Evolutionary conservation across 1,284 basidiomycete genomes (phyloP).

Genomic region (Phaffia rhodozyma): DNA sequence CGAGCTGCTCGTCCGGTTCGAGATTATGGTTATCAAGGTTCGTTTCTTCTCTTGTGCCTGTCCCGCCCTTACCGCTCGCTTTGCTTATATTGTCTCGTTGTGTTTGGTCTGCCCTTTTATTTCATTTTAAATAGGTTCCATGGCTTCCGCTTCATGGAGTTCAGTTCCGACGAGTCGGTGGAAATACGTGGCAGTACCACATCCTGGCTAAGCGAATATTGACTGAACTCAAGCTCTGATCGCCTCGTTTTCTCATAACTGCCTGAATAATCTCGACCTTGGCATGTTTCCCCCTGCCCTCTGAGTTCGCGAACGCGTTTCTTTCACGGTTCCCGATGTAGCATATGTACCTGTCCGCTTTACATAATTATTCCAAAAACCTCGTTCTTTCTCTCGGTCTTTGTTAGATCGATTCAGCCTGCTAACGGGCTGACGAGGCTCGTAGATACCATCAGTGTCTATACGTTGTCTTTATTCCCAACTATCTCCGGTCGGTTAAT

Average conservation of each 20-base stretch:
- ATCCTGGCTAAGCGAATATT: conserved; percentile 89
- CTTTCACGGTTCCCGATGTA: too few species aligned
- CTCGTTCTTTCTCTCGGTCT: too few species aligned
- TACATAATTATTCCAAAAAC: too few species aligned
- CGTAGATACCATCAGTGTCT: too few species aligned
- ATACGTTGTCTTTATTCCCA: too few species aligned
- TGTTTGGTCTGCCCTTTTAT: conserved; percentile 23
- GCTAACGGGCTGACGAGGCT: too few species aligned
- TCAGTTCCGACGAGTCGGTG: conserved; percentile 83
- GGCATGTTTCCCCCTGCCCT: too few species aligned
- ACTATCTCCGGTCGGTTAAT: too few species aligned
- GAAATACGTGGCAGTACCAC: conserved; percentile 95
- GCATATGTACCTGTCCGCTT: too few species aligned
- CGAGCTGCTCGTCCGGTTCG: conserved; percentile 75
- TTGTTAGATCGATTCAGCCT: too few species aligned
- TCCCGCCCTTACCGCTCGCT: not conserved
- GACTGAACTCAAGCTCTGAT: conserved; percentile 76
- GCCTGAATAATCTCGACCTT: too few species aligned
- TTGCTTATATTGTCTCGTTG: not conserved
- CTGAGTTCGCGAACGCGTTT: too few species aligned
- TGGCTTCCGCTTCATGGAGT: conserved; percentile 88
- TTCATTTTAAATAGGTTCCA: conserved; percentile 54
- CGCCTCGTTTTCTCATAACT: not conserved
- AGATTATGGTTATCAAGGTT: conserved; percentile 89
- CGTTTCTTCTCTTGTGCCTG: not conserved